phyloP scores from a whole-genome alignment of 2,329 filamentous ascomycete genomes.

The Aspergillus persii region DNA sequence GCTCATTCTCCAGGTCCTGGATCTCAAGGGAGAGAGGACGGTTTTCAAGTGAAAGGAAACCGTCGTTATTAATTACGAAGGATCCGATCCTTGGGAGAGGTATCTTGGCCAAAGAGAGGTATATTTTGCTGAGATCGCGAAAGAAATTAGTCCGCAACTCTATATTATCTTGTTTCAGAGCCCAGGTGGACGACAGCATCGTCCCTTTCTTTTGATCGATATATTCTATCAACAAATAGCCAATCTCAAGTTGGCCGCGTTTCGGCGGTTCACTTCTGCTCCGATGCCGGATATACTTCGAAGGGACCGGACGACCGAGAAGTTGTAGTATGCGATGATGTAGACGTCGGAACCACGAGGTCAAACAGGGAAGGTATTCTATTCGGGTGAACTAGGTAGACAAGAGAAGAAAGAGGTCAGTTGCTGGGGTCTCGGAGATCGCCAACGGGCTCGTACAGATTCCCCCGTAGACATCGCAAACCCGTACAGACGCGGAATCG shows the following conservation, averaged over 20 bases:
- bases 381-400: not conserved
- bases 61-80: conserved; percentile 25
- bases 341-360: not conserved
- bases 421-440: too few species aligned
- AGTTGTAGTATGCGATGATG: not conserved
- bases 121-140: conserved; percentile 8
- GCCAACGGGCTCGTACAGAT: not conserved
- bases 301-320: not conserved
- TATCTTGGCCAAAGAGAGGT: conserved; percentile 17
- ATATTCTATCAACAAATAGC: conserved; percentile 21
- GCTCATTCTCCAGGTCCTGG: conserved; percentile 10
- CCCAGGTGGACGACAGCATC: conserved; percentile 24
- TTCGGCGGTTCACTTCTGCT: conserved; percentile 7
- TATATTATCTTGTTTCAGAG: conserved; percentile 6
- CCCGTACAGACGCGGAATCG: not conserved
- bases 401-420: too few species aligned
- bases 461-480: not conserved
- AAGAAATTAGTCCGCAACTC: conserved; percentile 16
- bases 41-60: conserved; percentile 18
- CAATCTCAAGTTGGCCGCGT: conserved; percentile 10
- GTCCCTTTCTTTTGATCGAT: conserved; percentile 13
- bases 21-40: conserved; percentile 12
- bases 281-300: not conserved
- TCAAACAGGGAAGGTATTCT: not conserved
- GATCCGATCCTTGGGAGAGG: conserved; percentile 35